These are phyloP conservation scores for Rhodotorula kratochvilovae DNA, from an alignment of 768 basidiomycete species.

Conservation along the genomic window DNA sequence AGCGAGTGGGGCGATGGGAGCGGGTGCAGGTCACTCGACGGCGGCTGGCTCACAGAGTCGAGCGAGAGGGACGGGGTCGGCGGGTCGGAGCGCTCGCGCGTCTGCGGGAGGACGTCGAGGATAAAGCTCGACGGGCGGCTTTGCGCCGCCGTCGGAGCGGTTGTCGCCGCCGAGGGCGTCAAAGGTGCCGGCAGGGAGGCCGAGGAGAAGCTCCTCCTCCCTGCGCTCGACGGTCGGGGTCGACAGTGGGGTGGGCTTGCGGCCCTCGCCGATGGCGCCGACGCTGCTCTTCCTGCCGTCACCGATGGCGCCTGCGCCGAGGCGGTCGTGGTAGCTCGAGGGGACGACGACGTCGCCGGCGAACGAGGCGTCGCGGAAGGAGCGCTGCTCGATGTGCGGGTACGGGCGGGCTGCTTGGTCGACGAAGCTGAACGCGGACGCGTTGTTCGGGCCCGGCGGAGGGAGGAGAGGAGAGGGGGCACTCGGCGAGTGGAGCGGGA, in stretches of 20 bases:
- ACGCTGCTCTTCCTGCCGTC: constrained; percentile 2
- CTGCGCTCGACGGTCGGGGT: not conserved
- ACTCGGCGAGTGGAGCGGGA: not conserved
- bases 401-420: too few species aligned
- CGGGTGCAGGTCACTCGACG: constrained; percentile 5
- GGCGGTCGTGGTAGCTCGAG: constrained; percentile 2
- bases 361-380: too few species aligned
- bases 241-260: constrained; percentile 4
- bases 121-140: constrained; percentile 36
- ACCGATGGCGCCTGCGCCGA: not conserved
- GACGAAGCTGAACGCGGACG: constrained; percentile 1
- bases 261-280: constrained; percentile 26
- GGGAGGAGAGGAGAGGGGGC: constrained; percentile 22
- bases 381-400: too few species aligned
- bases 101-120: constrained; percentile 35
- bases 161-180: constrained; percentile 3
- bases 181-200: constrained; percentile 17
- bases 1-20: constrained; percentile 25
- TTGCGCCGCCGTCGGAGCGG: not conserved
- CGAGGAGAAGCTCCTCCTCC: constrained; percentile 17
- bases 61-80: constrained; percentile 32
- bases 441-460: constrained; percentile 12
- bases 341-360: too few species aligned
- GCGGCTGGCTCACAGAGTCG: constrained; percentile 23
- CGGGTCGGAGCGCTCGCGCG: constrained; percentile 19